phyloP scores from a whole-genome alignment of 2,329 filamentous ascomycete species.

The Podosphaera leucotricha region DNA sequence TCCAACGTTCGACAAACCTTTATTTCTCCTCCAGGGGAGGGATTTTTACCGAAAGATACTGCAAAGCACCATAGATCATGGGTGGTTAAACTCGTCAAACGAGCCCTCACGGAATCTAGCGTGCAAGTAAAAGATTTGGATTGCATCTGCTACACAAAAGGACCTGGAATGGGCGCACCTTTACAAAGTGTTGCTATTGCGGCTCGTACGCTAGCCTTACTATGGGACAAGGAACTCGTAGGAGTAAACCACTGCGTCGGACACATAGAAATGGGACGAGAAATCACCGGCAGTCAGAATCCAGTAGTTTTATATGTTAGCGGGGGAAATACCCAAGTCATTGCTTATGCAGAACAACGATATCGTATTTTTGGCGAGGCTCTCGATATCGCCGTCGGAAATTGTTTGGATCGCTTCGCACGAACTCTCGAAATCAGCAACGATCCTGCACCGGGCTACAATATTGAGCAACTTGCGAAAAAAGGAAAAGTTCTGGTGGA shows the following conservation, averaged over 20 bases:
- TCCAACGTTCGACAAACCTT: conserved; percentile 92
- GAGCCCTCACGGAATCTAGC: conserved; percentile 48
- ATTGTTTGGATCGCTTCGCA: conserved; percentile 90
- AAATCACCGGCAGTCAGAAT: conserved; percentile 74
- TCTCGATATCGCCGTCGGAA: conserved; percentile 90
- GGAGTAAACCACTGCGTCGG: conserved; percentile 97
- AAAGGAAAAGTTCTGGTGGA: conserved; percentile 52
- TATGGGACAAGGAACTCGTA: conserved; percentile 76
- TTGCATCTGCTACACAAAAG: conserved; percentile 88
- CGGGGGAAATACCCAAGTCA: conserved; percentile 93
- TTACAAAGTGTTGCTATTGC: conserved; percentile 68
- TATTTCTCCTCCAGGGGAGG: conserved; percentile 70
- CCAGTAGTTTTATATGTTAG: conserved; percentile 91
- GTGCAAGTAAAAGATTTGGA: conserved; percentile 43
- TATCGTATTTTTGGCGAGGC: conserved; percentile 98
- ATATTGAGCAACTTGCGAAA: conserved; percentile 85
- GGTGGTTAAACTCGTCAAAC: conserved; percentile 61
- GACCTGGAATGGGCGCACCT: conserved; percentile 90
- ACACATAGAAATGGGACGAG: conserved; percentile 94
- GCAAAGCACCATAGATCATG: conserved; percentile 73
- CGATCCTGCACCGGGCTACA: conserved; percentile 90
- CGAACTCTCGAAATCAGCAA: conserved; percentile 79
- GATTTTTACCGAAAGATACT: conserved; percentile 92
- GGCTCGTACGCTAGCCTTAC: conserved; percentile 54
- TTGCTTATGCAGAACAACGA: conserved; percentile 79